Percentiles rank a stretch among this genome's conserved stretches.
phyloP scores from a whole-genome alignment of 257 asterid genomes.

The Gentiana straminea region DNA sequence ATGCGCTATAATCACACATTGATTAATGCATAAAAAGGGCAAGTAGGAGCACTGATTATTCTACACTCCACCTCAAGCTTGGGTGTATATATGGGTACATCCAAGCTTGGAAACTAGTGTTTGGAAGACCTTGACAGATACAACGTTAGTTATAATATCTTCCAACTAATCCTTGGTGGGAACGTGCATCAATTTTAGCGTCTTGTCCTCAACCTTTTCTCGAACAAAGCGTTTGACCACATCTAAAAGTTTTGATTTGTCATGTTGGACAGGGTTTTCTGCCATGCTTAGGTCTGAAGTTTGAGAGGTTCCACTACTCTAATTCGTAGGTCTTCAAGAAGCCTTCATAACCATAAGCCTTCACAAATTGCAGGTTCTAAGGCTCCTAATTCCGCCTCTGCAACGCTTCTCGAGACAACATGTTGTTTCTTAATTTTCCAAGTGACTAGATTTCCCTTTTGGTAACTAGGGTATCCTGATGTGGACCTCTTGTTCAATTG shows the following conservation, averaged over 20 bases:
- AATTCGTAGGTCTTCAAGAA: not conserved
- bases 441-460: constrained; percentile 1
- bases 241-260: not conserved
- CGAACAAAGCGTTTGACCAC: not conserved
- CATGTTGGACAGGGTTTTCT: too few species aligned
- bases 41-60: too few species aligned
- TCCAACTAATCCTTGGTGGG: not conserved
- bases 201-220: not conserved
- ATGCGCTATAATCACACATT: too few species aligned
- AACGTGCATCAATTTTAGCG: not conserved
- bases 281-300: not conserved
- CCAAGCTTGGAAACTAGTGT: constrained; percentile 1
- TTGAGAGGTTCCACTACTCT: not conserved
- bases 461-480: not conserved
- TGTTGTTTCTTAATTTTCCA: constrained; percentile 4
- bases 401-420: constrained; percentile 1
- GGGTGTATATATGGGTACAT: not conserved
- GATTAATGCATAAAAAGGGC: too few species aligned
- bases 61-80: constrained; percentile 5
- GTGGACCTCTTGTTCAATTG: not conserved
- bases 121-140: not conserved
- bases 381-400: constrained; percentile 6
- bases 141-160: constrained; percentile 1
- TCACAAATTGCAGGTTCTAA: not conserved
- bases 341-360: not conserved